These are phyloP conservation scores for Pilaira anomala DNA, from an alignment of 192 early-diverging fungal species.

Conservation along the genomic window DNA sequence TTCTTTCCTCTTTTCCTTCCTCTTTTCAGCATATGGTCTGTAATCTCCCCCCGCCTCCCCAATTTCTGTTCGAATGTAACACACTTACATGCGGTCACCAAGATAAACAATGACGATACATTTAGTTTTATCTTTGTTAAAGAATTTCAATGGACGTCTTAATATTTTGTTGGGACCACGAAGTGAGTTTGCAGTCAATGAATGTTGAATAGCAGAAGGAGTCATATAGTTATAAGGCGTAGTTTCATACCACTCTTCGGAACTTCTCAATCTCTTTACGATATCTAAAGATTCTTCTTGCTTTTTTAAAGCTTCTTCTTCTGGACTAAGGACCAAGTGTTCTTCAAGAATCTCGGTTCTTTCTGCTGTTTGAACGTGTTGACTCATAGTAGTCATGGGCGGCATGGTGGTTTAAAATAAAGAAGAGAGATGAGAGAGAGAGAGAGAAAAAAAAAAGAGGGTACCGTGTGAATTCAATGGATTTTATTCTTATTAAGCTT, in stretches of 20 bases:
- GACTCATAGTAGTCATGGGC: background rate
- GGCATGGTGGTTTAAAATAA: background rate
- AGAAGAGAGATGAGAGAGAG: background rate
- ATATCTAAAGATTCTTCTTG: conserved; percentile 17
- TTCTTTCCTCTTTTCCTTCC: background rate
- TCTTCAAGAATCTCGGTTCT: background rate
- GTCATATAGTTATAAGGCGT: conserved; percentile 27
- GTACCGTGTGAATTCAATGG: background rate
- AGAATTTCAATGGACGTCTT: conserved; percentile 51
- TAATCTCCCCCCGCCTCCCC: too few relatives aligned
- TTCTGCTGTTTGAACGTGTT: background rate
- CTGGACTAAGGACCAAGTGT: background rate
- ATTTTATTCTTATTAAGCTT: background rate
- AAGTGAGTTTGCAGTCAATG: conserved; percentile 40
- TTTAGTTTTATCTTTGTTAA: conserved; percentile 47
- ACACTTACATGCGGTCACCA: conserved; percentile 52
- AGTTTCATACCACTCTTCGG: conserved; percentile 25
- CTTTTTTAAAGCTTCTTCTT: conserved; percentile 2
- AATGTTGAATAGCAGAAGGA: conserved; percentile 25
- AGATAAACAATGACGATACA: conserved; percentile 59
- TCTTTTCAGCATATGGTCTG: background rate
- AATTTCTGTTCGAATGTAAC: background rate
- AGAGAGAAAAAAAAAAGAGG: background rate
- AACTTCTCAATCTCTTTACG: conserved; percentile 13
- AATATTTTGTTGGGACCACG: conserved; percentile 53